Evolutionary conservation across 306 rosid species (phyloP).

Genomic region (Lathyrus oleraceus): DNA sequence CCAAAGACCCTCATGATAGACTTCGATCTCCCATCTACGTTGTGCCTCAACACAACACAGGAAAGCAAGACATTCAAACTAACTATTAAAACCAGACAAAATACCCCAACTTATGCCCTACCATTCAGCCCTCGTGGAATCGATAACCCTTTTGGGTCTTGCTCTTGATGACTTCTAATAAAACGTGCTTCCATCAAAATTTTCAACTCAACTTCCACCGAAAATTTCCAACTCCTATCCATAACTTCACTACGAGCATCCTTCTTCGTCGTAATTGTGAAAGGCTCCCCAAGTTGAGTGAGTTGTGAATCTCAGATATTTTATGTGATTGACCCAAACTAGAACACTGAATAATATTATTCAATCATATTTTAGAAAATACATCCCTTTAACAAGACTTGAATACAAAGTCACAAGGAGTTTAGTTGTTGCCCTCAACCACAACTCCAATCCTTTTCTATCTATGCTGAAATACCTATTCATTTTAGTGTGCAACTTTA

Average conservation of each 20-base stretch:
- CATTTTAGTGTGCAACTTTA: background rate
- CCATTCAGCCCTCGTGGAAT: background rate
- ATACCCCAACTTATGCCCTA: background rate
- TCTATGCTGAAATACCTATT: background rate
- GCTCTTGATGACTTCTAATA: background rate
- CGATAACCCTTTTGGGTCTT: background rate
- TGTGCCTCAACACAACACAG: background rate
- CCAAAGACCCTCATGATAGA: too few relatives aligned
- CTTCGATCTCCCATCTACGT: too few relatives aligned
- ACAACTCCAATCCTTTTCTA: background rate
- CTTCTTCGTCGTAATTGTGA: background rate
- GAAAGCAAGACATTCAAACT: background rate
- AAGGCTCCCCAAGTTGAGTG: background rate
- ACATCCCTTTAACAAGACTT: background rate
- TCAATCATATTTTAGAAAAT: background rate
- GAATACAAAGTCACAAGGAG: background rate
- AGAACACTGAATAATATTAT: background rate
- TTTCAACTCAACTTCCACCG: background rate
- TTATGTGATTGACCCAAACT: background rate
- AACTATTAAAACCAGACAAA: background rate
- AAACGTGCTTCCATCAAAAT: background rate
- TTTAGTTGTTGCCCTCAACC: background rate
- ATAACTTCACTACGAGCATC: background rate
- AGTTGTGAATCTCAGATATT: background rate
- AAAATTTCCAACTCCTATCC: background rate